Evolutionary conservation across 2,329 filamentous ascomycete genomes (phyloP), one percentile per base, ranked within the genome.

Genomic region (Trichoderma atroviride): DNA sequence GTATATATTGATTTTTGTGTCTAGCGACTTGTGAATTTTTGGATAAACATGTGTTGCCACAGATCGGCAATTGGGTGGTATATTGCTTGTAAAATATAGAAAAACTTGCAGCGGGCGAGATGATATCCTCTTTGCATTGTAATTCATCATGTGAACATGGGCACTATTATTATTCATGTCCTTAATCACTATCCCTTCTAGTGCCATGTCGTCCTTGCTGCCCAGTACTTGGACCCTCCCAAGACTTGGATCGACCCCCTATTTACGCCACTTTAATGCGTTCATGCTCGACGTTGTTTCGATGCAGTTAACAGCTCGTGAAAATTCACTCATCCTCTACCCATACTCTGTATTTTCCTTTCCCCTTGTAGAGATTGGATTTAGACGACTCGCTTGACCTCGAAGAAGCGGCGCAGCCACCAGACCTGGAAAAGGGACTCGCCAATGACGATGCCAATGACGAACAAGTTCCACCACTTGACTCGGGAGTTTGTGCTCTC

Each of bases 401-500:
- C 94, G 79, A 97, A 97, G 87, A 99, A 99, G 78, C 96, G 89
- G 84, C 97, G 96, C 80, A 99, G 83, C 94, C 96, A 99, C 95
- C 96, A 99, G 74, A 99, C 95, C 85, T 99, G 96, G 86, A 99
- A 99, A 74, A 97, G 85, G 71, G 94, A 96, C 85, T 98, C 93
- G 76, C 92, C 94, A 74, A 96, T 86, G 72, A 99, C 88, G 62
- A 98, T 90, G 69, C 89, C 87, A 73, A 99, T 89, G 82, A 99
- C 94, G 82, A 98, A 98, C 76, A 98, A 88, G 81, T 96, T 97
- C 96, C 96, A 99, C 96, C 96, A 99, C 86, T 99, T 99, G 80
- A 99, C 96, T 74, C 96, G 88, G 75, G 89, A 88, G 82, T 99
- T 99, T 77, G 96, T 99, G 87, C 94, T 97, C 85, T 99, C 96